These are phyloP conservation scores for Pseudonitzschia multistriata DNA, from an alignment of 108 stramenopile species.

Conservation along the genomic window DNA sequence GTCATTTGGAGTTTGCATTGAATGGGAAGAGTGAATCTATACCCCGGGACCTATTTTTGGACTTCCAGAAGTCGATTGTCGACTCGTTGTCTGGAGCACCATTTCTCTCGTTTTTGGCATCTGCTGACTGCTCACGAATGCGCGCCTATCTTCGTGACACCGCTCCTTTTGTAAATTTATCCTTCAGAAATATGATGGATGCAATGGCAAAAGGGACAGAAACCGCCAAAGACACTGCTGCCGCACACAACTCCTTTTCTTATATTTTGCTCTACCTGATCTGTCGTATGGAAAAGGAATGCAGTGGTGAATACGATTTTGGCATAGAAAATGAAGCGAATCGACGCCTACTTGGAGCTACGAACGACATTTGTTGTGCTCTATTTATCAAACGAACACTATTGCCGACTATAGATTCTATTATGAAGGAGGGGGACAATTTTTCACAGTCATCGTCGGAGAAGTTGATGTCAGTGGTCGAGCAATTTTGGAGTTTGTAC, in stretches of 20 bases:
- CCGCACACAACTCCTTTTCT: constrained; percentile 49
- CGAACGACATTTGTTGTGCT: constrained; percentile 59
- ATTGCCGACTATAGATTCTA: constrained; percentile 33
- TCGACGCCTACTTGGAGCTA: constrained; percentile 49
- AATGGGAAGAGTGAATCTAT: constrained; percentile 32
- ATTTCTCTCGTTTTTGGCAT: constrained; percentile 70
- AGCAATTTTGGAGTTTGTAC: constrained; percentile 67
- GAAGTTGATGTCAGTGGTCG: constrained; percentile 40
- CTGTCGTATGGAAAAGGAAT: constrained; percentile 53
- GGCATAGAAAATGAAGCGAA: constrained; percentile 43
- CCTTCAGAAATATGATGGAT: constrained; percentile 33
- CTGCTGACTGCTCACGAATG: constrained; percentile 79
- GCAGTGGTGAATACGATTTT: constrained; percentile 51
- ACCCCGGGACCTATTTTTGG: constrained; percentile 53
- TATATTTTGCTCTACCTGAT: constrained; percentile 64
- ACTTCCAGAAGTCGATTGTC: constrained; percentile 53
- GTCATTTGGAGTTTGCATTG: constrained; percentile 50
- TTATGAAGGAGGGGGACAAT: constrained; percentile 7
- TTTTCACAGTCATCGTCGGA: constrained; percentile 8
- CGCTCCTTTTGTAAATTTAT: constrained; percentile 59
- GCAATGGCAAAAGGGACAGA: constrained; percentile 11
- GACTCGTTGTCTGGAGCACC: constrained; percentile 48
- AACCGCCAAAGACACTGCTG: constrained; percentile 6
- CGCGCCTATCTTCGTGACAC: constrained; percentile 72
- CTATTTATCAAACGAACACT: constrained; percentile 65